Base-by-base conservation (phyloP, 2,329 filamentous ascomycete species). In the Verticillium klebahnii region DNA sequence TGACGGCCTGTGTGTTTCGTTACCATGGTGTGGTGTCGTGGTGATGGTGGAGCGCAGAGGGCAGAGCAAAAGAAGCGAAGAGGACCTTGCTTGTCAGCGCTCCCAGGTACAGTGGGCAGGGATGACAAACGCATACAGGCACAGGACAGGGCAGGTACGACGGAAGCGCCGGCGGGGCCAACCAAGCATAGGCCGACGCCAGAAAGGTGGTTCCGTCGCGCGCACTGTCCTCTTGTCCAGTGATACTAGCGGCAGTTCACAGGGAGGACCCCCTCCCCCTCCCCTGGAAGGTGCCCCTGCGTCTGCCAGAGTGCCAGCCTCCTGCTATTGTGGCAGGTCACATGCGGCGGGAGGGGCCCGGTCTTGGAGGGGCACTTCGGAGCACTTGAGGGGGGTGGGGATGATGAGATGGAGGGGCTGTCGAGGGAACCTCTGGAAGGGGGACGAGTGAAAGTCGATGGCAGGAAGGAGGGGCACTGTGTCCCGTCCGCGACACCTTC, bases 171-270 rank as follows among this genome's bases (percentile, higher is more conserved):
- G 19, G 40, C n/a, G 40, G 40, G 40, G 40, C n/a, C 19, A 25
- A 50, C n/a, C 19, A n/a, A 50, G 40, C 40, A 23, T 50, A 19
- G 40, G 40, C 40, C 40, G 40, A 50, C 9, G 19, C 40, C 19
- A 50, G n/a, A 50, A 50, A 50, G 19, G 40, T 23, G 40, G 40
- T 50, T 7, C 40, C 9, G 19, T 50, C n/a, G 37, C 39, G 36
- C 12, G 34, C 56, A 58, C 36, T 32, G 57, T 50, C 37, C 39
- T 45, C 37, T 29, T n/a, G 17, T 23, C 31, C 40, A 40, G 23
- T 34, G 57, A 45, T 58, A 15, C 57, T 58, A 58, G 57, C 39
- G 57, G 57, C 57, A 45, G 40, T 58, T 58, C n/a, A 58, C 32
- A 58, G 57, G 14, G 31, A 45, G 39, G 36, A 25, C 3, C 25